Percentiles rank a stretch among this genome's conserved stretches.
Conservation (phyloP, 1,284 basidiomycete species). For the Ganoderma leucocontextum region DNA sequence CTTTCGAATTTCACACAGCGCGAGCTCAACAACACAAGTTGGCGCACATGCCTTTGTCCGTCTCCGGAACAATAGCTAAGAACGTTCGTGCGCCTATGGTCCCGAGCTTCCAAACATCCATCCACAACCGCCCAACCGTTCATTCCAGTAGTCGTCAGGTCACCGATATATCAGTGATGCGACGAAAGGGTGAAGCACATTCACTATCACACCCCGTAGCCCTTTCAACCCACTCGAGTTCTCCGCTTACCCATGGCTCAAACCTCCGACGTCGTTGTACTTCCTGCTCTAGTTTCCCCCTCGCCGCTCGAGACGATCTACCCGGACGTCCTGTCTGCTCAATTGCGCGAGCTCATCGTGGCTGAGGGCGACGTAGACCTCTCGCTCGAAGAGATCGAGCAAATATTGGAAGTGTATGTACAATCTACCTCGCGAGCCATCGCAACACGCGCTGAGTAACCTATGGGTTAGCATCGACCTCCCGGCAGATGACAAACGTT, state of each 20-base stretch:
- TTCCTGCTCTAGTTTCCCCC: background rate
- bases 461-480: background rate
- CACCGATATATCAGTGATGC: background rate
- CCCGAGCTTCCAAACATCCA: background rate
- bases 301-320: background rate
- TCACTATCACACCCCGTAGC: background rate
- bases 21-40: background rate
- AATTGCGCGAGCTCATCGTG: background rate
- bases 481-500: background rate
- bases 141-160: too few species aligned
- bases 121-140: background rate
- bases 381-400: background rate
- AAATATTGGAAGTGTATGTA: background rate
- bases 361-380: background rate
- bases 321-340: background rate
- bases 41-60: background rate
- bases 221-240: background rate
- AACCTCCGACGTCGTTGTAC: background rate
- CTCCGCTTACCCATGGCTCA: background rate
- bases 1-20: background rate
- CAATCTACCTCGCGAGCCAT: background rate
- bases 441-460: background rate
- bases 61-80: background rate
- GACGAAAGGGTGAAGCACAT: background rate
- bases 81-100: background rate